These are phyloP conservation scores for Amylocystis lapponica DNA, from an alignment of 768 basidiomycete genomes.

Conservation along the genomic window DNA sequence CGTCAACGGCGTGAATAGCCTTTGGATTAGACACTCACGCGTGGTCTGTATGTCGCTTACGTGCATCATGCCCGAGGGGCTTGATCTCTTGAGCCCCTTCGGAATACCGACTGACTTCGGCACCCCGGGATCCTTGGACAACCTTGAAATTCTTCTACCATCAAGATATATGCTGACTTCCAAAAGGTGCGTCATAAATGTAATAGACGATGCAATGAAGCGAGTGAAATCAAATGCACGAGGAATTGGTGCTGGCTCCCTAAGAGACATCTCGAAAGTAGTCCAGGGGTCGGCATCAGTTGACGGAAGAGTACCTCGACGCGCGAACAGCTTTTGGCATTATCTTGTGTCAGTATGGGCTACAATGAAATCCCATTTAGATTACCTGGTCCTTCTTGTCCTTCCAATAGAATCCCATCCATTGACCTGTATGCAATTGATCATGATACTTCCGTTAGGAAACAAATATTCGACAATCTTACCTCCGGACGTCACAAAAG, in stretches of 20 bases:
- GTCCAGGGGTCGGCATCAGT: slow-evolving; percentile 56
- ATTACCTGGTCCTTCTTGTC: slow-evolving; percentile 81
- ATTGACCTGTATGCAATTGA: slow-evolving; percentile 45
- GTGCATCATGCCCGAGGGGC: slow-evolving; percentile 60
- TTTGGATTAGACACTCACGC: slow-evolving; percentile 35
- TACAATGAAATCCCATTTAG: no score
- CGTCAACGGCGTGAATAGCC: slow-evolving; percentile 4
- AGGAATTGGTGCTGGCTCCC: slow-evolving; percentile 77
- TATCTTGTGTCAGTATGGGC: no score
- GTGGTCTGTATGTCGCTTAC: slow-evolving; percentile 58
- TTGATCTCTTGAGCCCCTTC: slow-evolving; percentile 48
- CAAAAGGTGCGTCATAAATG: slow-evolving; percentile 80
- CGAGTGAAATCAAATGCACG: slow-evolving; percentile 81
- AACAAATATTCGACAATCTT: slow-evolving; percentile 29
- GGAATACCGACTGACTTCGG: slow-evolving; percentile 49
- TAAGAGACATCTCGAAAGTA: slow-evolving; percentile 81
- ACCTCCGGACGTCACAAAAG: slow-evolving; percentile 80
- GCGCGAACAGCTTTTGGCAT: slow-evolving; percentile 82
- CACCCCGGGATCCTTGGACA: slow-evolving; percentile 57
- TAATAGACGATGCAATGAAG: slow-evolving; percentile 87
- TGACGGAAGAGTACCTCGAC: slow-evolving; percentile 60
- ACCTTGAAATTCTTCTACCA: slow-evolving; percentile 58
- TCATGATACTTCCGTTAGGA: neutral
- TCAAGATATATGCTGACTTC: slow-evolving; percentile 82
- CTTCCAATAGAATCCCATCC: slow-evolving; percentile 98